Evolutionary conservation across 2,329 filamentous ascomycete genomes (phyloP).

Genomic region (Penicillium sp.): DNA sequence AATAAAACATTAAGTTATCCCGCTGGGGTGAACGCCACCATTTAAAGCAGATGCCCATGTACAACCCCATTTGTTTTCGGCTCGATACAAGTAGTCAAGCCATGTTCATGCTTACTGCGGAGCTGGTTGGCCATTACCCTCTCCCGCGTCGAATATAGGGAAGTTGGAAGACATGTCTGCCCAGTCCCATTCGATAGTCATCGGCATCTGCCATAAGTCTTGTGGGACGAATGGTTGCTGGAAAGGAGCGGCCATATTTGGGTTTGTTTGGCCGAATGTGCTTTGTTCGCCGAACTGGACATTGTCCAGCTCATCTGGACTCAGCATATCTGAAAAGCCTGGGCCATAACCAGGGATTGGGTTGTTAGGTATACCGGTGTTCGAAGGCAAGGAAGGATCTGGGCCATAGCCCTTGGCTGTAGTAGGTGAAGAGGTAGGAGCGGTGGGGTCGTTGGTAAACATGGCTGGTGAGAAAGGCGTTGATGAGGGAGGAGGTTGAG

Average conservation of each 20-base stretch:
- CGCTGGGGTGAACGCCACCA: constrained; percentile 6
- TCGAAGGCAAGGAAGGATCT: constrained; percentile 23
- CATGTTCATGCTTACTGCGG: constrained; percentile 27
- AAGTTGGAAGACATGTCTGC: constrained; percentile 47
- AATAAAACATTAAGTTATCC: neutral
- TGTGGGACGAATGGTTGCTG: constrained; percentile 88
- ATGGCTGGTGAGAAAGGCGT: constrained; percentile 27
- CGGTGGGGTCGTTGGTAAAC: constrained; percentile 23
- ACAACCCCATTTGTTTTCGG: neutral
- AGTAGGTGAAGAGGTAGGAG: constrained; percentile 15
- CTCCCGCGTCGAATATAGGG: constrained; percentile 32
- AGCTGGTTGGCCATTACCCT: constrained; percentile 23
- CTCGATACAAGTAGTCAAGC: constrained; percentile 5
- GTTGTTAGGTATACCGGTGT: constrained; percentile 23
- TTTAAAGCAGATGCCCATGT: neutral
- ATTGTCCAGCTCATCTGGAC: constrained; percentile 34
- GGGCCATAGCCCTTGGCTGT: constrained; percentile 24
- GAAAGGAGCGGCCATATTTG: constrained; percentile 52
- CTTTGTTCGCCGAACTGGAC: constrained; percentile 34
- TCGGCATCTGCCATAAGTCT: constrained; percentile 92
- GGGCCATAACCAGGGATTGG: constrained; percentile 33
- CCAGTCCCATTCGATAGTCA: constrained; percentile 93
- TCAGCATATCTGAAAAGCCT: constrained; percentile 40
- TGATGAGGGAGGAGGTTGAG: constrained; percentile 18
- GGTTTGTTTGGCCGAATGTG: constrained; percentile 28